Evolutionary conservation across 257 asterid genomes (phyloP), one percentile per base, ranked within the genome.

Genomic region (Anisodus tanguticus): DNA sequence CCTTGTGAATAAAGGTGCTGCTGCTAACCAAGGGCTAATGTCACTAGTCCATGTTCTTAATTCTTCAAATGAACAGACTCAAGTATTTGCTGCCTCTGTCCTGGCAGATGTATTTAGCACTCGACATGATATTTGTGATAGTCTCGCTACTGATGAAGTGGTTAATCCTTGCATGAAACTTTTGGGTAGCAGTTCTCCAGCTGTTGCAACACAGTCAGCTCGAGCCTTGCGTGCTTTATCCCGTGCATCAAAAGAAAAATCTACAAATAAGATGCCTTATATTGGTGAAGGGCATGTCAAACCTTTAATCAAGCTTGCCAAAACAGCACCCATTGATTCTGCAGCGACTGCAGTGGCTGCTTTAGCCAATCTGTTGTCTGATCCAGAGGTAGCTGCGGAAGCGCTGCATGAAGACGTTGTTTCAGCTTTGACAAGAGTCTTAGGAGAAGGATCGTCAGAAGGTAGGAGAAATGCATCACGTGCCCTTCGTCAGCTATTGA

Each of bases 331-430:
- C 49, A 91, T 91, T 80, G 93, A 89, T 87, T 89, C 95, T 81
- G 97, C 98, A 59, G 97, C 90, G 86, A 90, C 91, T 85, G 95
- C 97, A 10, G 86, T 95, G 90, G 91, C 95, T 84, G 92, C 98
- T 77, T 78, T 95, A 87, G 97, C 95, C 85, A 92, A 93, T 89
- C 83, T 92, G 82, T 76, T 95, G 85, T 89, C 93, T 71, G 92
- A 93, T 91, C 93, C 89, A 66, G 91, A 89, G 57, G 82, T 92
- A 83, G 98, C 98, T 86, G 90, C 92, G 6, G 97, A 91, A 88
- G 97, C 98, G 43, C 85, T 95, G 84, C 90, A 88, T 68, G 98
- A 91, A 91, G 96, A 95, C 82, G 92, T 95, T 85, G 91, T 92
- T 88, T 90, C 95, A 64, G 94, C 98, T 84, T 87, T 95, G 88